These are phyloP conservation scores for Lipomyces spencermartinsiae DNA, from an alignment of 805 yeast species.

Conservation along the genomic window DNA sequence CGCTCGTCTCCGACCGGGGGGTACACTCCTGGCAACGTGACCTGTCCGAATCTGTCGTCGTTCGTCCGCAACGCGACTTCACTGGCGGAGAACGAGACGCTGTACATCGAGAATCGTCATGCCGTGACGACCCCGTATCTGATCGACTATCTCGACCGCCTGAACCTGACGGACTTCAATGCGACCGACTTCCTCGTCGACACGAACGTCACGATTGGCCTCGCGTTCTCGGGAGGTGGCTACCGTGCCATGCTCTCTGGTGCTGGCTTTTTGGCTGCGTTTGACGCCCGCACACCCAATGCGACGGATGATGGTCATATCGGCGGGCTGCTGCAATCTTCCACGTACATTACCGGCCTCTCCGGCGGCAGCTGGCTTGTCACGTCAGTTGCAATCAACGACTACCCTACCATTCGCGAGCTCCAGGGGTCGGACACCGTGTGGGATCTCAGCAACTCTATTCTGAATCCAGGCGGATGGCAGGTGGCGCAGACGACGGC, in stretches of 20 bases:
- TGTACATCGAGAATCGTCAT: constrained; percentile 37
- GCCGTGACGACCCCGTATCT: constrained; percentile 41
- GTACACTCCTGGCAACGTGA: constrained; percentile 55
- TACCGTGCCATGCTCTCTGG: constrained; percentile 85
- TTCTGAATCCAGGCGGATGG: constrained; percentile 64
- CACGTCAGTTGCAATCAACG: constrained; percentile 68
- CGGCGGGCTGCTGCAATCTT: constrained; percentile 73
- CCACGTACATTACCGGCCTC: constrained; percentile 74
- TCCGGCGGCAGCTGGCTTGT: constrained; percentile 87
- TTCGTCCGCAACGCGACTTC: constrained; percentile 42
- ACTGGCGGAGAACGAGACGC: constrained; percentile 28
- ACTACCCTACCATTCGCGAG: constrained; percentile 69
- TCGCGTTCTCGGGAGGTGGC: constrained; percentile 87
- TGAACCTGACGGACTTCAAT: constrained; percentile 57
- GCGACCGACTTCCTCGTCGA: constrained; percentile 44
- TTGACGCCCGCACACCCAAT: constrained; percentile 70
- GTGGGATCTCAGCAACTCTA: constrained; percentile 68
- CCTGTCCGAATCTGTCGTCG: constrained; percentile 50
- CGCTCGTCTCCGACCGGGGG: constrained; percentile 46
- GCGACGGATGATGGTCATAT: constrained; percentile 59
- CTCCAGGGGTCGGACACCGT: constrained; percentile 55
- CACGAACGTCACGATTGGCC: constrained; percentile 44
- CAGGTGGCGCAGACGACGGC: constrained; percentile 55
- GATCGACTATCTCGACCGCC: constrained; percentile 53
- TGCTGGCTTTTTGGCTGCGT: constrained; percentile 80